Evolutionary conservation across 1,139 yeast genomes (phyloP).

Genomic region (Candida labiduridarum): DNA sequence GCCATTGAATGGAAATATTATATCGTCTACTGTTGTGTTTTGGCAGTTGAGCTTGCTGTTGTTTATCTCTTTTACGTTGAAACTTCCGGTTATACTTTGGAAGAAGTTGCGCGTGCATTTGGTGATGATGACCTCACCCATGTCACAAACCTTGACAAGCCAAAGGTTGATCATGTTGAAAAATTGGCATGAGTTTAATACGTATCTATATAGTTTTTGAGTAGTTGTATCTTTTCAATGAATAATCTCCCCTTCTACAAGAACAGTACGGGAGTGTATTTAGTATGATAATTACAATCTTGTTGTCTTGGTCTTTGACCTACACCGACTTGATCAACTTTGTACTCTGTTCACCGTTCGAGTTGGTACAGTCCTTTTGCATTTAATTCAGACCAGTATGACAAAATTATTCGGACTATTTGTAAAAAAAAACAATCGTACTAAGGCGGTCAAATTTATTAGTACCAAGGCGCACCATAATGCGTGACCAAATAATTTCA

Average conservation of each 20-base stretch:
- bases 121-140: conserved; percentile 33
- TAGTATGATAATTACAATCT: too few species aligned
- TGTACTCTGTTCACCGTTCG: too few species aligned
- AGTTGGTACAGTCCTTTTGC: too few species aligned
- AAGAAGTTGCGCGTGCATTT: conserved; percentile 53
- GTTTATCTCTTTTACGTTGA: conserved; percentile 51
- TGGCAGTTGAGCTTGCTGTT: conserved; percentile 38
- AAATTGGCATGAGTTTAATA: neutral
- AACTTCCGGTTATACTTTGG: conserved; percentile 55
- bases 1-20: conserved; percentile 62
- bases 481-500: too few species aligned
- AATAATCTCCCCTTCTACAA: neutral
- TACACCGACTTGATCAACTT: too few species aligned
- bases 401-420: too few species aligned
- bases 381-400: too few species aligned
- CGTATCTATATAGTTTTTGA: neutral
- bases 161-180: conserved; percentile 2
- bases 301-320: too few species aligned
- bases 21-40: conserved; percentile 50
- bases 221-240: neutral
- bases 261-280: too few species aligned
- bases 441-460: too few species aligned
- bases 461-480: too few species aligned
- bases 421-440: too few species aligned
- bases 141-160: conserved; percentile 2